Conservation (phyloP, 208 protist species). For the Trypanosoma congolense region DNA sequence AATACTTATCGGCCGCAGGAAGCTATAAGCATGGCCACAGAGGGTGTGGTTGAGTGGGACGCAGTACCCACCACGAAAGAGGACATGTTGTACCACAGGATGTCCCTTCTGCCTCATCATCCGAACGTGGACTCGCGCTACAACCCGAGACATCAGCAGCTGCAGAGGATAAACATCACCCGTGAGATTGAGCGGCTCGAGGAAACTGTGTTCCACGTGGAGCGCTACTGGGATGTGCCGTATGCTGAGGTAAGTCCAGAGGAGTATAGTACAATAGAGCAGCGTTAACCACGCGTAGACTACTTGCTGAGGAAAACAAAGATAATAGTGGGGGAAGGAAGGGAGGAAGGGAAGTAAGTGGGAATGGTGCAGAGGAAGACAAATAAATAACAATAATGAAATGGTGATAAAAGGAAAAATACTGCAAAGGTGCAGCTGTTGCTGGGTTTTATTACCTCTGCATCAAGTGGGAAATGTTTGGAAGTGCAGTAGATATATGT, state of each 20-base stretch:
- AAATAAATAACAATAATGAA: too few species aligned
- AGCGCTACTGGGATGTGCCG: conserved; percentile 72
- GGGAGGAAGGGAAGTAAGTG: not conserved
- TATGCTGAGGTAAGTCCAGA: conserved; percentile 51
- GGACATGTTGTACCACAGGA: conserved; percentile 17
- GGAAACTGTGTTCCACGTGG: conserved; percentile 51
- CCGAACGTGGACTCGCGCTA: conserved; percentile 37
- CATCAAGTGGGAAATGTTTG: too few species aligned
- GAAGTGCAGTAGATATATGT: too few species aligned
- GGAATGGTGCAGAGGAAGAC: too few species aligned
- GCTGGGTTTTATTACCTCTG: too few species aligned
- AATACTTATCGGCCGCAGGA: not conserved
- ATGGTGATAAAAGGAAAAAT: too few species aligned
- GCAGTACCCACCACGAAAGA: conserved; percentile 11
- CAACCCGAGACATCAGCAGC: conserved; percentile 70
- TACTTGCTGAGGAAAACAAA: too few species aligned
- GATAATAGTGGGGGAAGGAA: not conserved
- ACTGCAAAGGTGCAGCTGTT: too few species aligned
- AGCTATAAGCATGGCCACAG: not conserved
- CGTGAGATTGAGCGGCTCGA: conserved; percentile 48
- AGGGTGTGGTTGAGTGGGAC: not conserved
- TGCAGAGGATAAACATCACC: conserved; percentile 47
- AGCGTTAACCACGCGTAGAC: too few species aligned
- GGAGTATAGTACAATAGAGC: not conserved
- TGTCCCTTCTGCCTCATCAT: conserved; percentile 48